Base-by-base conservation (phyloP, 495 filamentous ascomycete genomes). In the Annulohypoxylon stygium region DNA sequence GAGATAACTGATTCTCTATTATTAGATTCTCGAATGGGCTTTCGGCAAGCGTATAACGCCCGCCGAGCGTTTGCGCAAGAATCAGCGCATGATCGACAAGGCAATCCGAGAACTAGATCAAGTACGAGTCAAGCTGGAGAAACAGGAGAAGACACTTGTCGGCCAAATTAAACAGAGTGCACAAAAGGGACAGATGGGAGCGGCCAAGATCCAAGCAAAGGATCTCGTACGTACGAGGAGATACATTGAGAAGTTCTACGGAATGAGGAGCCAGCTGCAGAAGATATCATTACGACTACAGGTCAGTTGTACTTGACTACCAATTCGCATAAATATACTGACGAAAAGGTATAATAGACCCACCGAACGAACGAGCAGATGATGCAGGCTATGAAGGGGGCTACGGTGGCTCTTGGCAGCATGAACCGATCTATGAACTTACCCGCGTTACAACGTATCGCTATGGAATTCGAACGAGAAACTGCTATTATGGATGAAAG, bases 301-400 rank as follows among this genome's bases (percentile, higher is more conserved):
- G 89, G 93, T 97, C 80, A 55, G 86, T 39, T 6, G 18, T 34
- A 33, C 16, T 16, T 1, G 14, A 16, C 12, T 18, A 39, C 47
- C 36, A 25, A 63, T 37, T 55, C 7, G 0, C 61, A 23, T 20
- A 34, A 26, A 6, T 7, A 10, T 25, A 43, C 61, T 59, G 25
- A 70, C 64, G 45, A 74, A 39, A 71, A 39, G 47, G 45, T 55
- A 26, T n/a, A 37, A 23, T 70, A 97, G 91, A 98, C 96, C 37
- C 94, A 98, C 41, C 90, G 97, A 54, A 97, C 94, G 75, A 98
- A 99, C 82, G 96, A 99, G 79, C 94, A 97, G 82, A 99, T 99
- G 96, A 97, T 97, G 94, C 93, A 97, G 79, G 95, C 94, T 4
- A 99, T 98, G 96, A 98, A 97, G 78, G 96, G 97, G 58, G 97